Evolutionary conservation across 495 filamentous ascomycete species (phyloP).

Genomic region (Podospora appendiculata): DNA sequence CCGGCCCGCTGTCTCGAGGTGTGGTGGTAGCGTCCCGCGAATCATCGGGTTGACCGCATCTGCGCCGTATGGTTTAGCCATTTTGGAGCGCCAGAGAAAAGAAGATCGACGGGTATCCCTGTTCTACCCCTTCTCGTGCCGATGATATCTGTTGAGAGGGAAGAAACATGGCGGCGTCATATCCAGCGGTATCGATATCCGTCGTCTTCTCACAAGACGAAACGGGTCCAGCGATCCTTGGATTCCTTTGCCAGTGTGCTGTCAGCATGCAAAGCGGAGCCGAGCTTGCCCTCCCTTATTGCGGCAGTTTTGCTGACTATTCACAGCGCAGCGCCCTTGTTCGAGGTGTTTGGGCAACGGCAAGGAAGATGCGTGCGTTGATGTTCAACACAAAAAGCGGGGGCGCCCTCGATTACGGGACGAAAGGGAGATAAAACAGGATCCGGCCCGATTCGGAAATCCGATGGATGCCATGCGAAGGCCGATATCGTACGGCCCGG

Average conservation of each 20-base stretch:
- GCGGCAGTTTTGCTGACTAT: conserved; percentile 11
- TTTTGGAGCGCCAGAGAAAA: conserved; percentile 1
- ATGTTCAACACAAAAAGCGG: conserved; percentile 95
- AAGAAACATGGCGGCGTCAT: no score
- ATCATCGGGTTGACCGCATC: conserved; percentile 1
- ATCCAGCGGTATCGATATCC: no score
- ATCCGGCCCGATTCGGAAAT: conserved; percentile 38
- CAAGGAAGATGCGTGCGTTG: conserved; percentile 78
- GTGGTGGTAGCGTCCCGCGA: conserved; percentile 14
- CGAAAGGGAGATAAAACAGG: conserved; percentile 54
- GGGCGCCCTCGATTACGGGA: conserved; percentile 87
- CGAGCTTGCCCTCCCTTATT: no score
- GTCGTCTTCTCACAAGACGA: no score
- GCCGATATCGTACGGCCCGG: conserved; percentile 32
- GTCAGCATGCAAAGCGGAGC: background rate
- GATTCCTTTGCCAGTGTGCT: background rate
- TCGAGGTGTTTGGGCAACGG: conserved; percentile 53
- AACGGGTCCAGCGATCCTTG: background rate
- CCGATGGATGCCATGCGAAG: conserved; percentile 36
- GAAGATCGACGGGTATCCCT: background rate
- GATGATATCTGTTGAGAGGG: no score
- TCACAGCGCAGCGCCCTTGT: conserved; percentile 54
- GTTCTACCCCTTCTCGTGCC: no score
- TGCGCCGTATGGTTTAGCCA: conserved; percentile 15
- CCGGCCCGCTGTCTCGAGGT: conserved; percentile 18